Conservation (phyloP, 371 early-diverging fungal species). For the Fennellomyces sp. region DNA sequence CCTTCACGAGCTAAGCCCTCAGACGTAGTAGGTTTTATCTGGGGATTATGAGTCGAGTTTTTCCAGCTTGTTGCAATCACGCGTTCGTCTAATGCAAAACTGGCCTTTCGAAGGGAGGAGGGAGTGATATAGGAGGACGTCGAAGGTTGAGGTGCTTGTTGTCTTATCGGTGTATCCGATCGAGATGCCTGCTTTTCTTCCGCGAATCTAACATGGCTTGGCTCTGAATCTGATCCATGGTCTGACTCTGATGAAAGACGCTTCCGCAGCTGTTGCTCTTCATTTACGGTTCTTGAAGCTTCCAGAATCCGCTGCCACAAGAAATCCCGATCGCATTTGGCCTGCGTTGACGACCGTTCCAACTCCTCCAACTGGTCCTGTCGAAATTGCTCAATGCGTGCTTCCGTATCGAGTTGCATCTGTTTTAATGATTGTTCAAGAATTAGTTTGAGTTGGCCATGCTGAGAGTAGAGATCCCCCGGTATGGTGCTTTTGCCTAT, state of each 20-base stretch:
- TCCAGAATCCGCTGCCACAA: conserved; percentile 38
- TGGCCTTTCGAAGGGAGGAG: conserved; percentile 16
- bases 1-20: background rate
- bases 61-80: conserved; percentile 18
- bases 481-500: conserved; percentile 3
- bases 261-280: conserved; percentile 9
- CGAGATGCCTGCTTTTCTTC: background rate
- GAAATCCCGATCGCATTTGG: conserved; percentile 24
- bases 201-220: conserved; percentile 2
- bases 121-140: background rate
- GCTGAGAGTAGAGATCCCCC: conserved; percentile 22
- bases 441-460: conserved; percentile 21
- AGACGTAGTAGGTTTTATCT: too few relatives aligned
- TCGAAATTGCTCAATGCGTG: conserved; percentile 25
- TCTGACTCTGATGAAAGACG: background rate
- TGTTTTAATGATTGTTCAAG: conserved; percentile 21
- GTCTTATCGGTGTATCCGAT: background rate
- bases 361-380: conserved; percentile 25
- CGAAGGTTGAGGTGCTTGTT: background rate
- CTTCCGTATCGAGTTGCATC: conserved; percentile 25
- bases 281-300: conserved; percentile 19
- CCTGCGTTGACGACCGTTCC: conserved; percentile 18
- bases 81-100: conserved; percentile 35
- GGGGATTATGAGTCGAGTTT: conserved; percentile 1
- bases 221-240: background rate